These are phyloP conservation scores for Podospora tetraspora DNA, from an alignment of 495 filamentous ascomycete genomes.

Conservation along the genomic window DNA sequence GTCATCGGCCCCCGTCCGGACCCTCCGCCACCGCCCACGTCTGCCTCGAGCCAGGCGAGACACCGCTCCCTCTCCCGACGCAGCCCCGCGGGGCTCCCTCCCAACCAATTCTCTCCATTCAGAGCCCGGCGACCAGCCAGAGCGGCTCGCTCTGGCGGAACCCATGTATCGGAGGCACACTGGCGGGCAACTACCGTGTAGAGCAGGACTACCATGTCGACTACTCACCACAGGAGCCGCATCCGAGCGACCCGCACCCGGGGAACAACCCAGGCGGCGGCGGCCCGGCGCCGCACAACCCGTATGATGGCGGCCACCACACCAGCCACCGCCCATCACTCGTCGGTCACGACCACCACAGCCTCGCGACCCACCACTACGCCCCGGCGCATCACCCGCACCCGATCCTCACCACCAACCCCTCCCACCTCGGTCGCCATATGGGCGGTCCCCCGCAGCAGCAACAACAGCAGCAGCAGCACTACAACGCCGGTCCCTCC, in stretches of 20 bases:
- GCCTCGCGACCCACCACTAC: slow-evolving; percentile 45
- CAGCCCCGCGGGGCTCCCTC: slow-evolving; percentile 45
- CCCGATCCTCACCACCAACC: slow-evolving; percentile 37
- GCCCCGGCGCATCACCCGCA: slow-evolving; percentile 44
- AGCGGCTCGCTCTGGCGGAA: slow-evolving; percentile 67
- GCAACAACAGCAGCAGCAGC: slow-evolving; percentile 44
- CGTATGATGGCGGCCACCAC: slow-evolving; percentile 49
- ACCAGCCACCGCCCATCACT: slow-evolving; percentile 41
- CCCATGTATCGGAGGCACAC: slow-evolving; percentile 63
- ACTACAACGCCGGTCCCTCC: slow-evolving; percentile 39
- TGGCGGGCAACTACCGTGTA: slow-evolving; percentile 60
- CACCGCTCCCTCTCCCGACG: slow-evolving; percentile 20
- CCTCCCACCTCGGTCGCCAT: slow-evolving; percentile 33
- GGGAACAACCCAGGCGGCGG: not conserved
- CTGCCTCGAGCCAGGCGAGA: slow-evolving; percentile 8
- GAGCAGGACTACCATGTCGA: slow-evolving; percentile 58
- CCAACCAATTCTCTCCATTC: slow-evolving; percentile 48
- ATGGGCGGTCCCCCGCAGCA: slow-evolving; percentile 41
- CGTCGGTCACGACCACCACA: slow-evolving; percentile 43
- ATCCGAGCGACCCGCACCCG: slow-evolving; percentile 46
- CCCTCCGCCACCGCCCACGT: slow-evolving; percentile 10
- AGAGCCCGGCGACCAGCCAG: slow-evolving; percentile 59
- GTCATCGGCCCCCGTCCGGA: slow-evolving; percentile 8
- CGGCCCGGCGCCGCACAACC: slow-evolving; percentile 40
- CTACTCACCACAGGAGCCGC: slow-evolving; percentile 55